Evolutionary conservation across 768 basidiomycete species (phyloP).

Genomic region (Tylopilus sp.): DNA sequence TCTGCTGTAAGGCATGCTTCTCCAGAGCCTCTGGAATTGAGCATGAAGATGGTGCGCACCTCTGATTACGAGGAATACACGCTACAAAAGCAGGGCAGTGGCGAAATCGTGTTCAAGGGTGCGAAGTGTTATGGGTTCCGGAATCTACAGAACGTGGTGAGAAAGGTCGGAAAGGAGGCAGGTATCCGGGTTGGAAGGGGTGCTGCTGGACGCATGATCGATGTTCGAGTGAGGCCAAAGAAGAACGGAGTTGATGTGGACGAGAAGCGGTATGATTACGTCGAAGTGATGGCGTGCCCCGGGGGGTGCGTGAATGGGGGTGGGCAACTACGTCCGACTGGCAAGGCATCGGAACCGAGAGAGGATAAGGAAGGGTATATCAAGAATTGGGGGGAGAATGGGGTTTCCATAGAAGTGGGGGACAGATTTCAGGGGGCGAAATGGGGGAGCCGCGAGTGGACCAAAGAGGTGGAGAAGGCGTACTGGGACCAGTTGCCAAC

Average conservation of each 20-base stretch:
- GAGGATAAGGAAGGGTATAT: constrained; percentile 63
- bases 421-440: constrained; percentile 40
- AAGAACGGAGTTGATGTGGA: constrained; percentile 33
- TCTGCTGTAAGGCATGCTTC: constrained; percentile 44
- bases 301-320: constrained; percentile 97
- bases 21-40: constrained; percentile 44
- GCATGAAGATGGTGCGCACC: constrained; percentile 59
- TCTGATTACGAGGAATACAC: constrained; percentile 77
- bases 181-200: constrained; percentile 71
- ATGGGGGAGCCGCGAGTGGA: constrained; percentile 87
- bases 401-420: constrained; percentile 33
- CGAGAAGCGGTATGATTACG: constrained; percentile 73
- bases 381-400: constrained; percentile 58
- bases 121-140: constrained; percentile 97
- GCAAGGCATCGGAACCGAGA: constrained; percentile 20
- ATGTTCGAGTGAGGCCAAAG: constrained; percentile 27
- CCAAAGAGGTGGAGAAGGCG: constrained; percentile 69
- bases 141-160: constrained; percentile 94
- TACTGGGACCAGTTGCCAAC: constrained; percentile 67
- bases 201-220: constrained; percentile 49
- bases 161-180: constrained; percentile 84
- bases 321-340: constrained; percentile 55
- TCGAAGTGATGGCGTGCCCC: constrained; percentile 99
- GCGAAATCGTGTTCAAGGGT: constrained; percentile 79
- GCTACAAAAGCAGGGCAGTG: constrained; percentile 42